A percentile compares a stretch with the other conserved stretches of the same genome.
Evolutionary conservation across 2,329 filamentous ascomycete genomes (phyloP).

Genomic region (Colletotrichum lupini): DNA sequence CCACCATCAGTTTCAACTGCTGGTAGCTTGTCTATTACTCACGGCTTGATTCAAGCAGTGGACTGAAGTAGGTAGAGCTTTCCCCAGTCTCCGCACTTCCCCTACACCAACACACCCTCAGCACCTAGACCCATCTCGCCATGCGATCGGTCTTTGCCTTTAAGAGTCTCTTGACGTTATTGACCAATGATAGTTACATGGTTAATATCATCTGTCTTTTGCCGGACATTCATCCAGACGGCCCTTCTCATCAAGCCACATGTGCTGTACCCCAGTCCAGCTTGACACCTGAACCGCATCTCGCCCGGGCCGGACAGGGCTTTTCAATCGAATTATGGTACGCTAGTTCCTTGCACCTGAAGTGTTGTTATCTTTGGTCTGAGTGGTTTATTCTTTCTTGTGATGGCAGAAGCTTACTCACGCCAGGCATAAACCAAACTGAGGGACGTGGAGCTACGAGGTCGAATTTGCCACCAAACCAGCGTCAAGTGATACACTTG

Average conservation of each 20-base stretch:
- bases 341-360: conserved; percentile 11
- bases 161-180: background rate
- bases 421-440: background rate
- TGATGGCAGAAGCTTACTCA: conserved; percentile 26
- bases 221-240: conserved; percentile 39
- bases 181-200: conserved; percentile 36
- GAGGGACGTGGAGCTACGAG: background rate
- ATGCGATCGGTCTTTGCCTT: conserved; percentile 12
- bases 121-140: conserved; percentile 2
- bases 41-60: background rate
- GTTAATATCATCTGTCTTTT: conserved; percentile 42
- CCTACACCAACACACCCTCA: background rate
- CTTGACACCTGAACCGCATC: conserved; percentile 7
- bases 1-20: conserved; percentile 18
- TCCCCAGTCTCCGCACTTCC: conserved; percentile 16
- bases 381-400: background rate
- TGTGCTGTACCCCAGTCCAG: conserved; percentile 7
- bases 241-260: conserved; percentile 38
- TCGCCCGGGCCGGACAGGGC: conserved; percentile 21
- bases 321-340: conserved; percentile 8
- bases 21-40: background rate
- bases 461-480: background rate
- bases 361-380: background rate
- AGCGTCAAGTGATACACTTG: background rate
- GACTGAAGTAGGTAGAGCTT: background rate